phyloP scores from a whole-genome alignment of 192 early-diverging fungal species.

The Coemansia sp. region DNA sequence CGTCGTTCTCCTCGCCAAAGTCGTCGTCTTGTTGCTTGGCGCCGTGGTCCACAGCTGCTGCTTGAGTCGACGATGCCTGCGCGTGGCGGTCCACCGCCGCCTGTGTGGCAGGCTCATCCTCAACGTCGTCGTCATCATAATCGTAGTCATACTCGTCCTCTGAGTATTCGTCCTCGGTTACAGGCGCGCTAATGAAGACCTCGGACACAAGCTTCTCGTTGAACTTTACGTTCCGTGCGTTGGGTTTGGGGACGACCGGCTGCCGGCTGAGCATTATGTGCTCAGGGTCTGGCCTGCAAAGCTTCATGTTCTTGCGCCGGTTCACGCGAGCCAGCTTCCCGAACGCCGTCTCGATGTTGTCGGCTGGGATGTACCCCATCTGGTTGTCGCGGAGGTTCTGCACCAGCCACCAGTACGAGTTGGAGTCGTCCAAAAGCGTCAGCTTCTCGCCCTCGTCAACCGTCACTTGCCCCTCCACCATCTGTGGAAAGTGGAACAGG shows the following conservation, averaged over 20 bases:
- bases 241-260: constrained; percentile 20
- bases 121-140: constrained; percentile 16
- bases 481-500: constrained; percentile 72
- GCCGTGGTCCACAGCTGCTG: constrained; percentile 6
- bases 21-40: constrained; percentile 13
- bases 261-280: constrained; percentile 28
- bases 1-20: constrained; percentile 29
- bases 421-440: constrained; percentile 73
- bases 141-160: constrained; percentile 44
- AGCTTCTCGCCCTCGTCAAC: constrained; percentile 71
- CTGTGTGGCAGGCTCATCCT: constrained; percentile 5
- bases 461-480: constrained; percentile 73
- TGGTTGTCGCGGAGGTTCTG: constrained; percentile 60
- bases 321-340: constrained; percentile 71
- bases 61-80: not conserved
- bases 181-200: constrained; percentile 37
- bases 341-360: constrained; percentile 63
- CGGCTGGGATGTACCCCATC: constrained; percentile 81
- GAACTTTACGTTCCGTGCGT: constrained; percentile 34
- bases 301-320: constrained; percentile 62
- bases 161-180: constrained; percentile 34
- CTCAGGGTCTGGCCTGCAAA: constrained; percentile 43
- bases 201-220: constrained; percentile 41
- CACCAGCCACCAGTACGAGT: constrained; percentile 74
- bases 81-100: constrained; percentile 4